These are phyloP conservation scores for Russula sp. DNA, from an alignment of 768 basidiomycete species.

Conservation along the genomic window DNA sequence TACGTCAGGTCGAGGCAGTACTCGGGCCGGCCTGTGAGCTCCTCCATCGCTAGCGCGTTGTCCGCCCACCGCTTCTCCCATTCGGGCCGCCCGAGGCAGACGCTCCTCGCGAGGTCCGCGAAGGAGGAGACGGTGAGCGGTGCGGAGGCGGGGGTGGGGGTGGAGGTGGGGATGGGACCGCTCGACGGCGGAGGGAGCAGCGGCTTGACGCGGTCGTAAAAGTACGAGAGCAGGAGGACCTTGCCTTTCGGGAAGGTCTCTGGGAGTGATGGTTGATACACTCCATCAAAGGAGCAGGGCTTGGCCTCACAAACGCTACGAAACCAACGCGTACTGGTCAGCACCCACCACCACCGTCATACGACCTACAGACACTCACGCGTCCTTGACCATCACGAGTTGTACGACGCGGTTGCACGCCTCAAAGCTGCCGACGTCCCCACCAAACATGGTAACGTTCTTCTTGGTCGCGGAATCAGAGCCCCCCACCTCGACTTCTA, in stretches of 20 bases:
- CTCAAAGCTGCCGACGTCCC: slow-evolving; percentile 78
- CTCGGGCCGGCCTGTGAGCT: slow-evolving; percentile 79
- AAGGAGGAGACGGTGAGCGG: slow-evolving; percentile 43
- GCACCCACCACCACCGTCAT: background rate
- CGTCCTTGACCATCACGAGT: slow-evolving; percentile 91
- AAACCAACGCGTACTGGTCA: background rate
- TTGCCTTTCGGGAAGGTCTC: slow-evolving; percentile 84
- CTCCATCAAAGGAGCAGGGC: slow-evolving; percentile 95
- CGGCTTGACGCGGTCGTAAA: slow-evolving; percentile 88
- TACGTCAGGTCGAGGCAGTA: slow-evolving; percentile 96
- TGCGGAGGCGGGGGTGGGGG: slow-evolving; percentile 14
- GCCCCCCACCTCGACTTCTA: slow-evolving; percentile 53
- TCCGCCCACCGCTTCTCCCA: slow-evolving; percentile 50
- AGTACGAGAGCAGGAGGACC: slow-evolving; percentile 92
- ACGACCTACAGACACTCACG: slow-evolving; percentile 43
- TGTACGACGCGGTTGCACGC: slow-evolving; percentile 79
- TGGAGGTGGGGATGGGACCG: too few species aligned
- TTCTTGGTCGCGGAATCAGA: slow-evolving; percentile 28
- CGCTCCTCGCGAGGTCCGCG: slow-evolving; percentile 52
- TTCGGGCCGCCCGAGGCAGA: slow-evolving; percentile 60
- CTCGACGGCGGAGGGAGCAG: slow-evolving; percentile 40
- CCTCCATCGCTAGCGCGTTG: slow-evolving; percentile 45
- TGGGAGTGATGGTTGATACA: slow-evolving; percentile 89
- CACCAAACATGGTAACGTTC: slow-evolving; percentile 83
- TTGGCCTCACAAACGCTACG: slow-evolving; percentile 76